phyloP scores from a whole-genome alignment of 1,284 basidiomycete species.

The Cutaneotrichosporon dermatis region DNA sequence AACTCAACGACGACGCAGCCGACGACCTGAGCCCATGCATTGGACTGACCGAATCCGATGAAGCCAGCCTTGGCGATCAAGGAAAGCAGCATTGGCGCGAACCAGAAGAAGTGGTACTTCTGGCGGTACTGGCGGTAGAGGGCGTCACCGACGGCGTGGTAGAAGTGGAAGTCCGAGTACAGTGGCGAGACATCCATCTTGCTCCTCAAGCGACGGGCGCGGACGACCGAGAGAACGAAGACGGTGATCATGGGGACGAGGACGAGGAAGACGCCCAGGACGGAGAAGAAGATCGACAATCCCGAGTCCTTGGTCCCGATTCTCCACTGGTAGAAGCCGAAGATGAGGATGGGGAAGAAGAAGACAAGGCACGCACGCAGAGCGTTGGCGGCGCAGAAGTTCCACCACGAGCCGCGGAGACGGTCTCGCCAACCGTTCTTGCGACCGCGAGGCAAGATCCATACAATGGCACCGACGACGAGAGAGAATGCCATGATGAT shows the following conservation, averaged over 20 bases:
- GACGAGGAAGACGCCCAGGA: constrained; percentile 58
- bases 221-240: constrained; percentile 33
- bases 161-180: constrained; percentile 45
- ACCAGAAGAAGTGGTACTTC: constrained; percentile 51
- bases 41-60: constrained; percentile 63
- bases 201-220: constrained; percentile 30
- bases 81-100: constrained; percentile 45
- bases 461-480: constrained; percentile 55
- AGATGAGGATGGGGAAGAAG: constrained; percentile 66
- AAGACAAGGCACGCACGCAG: constrained; percentile 57
- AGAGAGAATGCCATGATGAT: constrained; percentile 56
- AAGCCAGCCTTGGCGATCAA: constrained; percentile 60
- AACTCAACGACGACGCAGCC: constrained; percentile 66
- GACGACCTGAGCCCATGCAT: constrained; percentile 67
- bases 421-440: constrained; percentile 35
- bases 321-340: constrained; percentile 83
- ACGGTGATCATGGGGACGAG: constrained; percentile 55
- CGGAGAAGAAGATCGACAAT: constrained; percentile 63
- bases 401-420: constrained; percentile 54
- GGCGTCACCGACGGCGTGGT: constrained; percentile 41
- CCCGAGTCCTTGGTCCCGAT: constrained; percentile 67
- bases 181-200: constrained; percentile 37
- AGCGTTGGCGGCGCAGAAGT: constrained; percentile 46
- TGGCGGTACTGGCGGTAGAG: constrained; percentile 50
- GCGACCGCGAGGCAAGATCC: constrained; percentile 28